Conservation (phyloP, 2,329 filamentous ascomycete genomes). For the Didymella exigua region DNA sequence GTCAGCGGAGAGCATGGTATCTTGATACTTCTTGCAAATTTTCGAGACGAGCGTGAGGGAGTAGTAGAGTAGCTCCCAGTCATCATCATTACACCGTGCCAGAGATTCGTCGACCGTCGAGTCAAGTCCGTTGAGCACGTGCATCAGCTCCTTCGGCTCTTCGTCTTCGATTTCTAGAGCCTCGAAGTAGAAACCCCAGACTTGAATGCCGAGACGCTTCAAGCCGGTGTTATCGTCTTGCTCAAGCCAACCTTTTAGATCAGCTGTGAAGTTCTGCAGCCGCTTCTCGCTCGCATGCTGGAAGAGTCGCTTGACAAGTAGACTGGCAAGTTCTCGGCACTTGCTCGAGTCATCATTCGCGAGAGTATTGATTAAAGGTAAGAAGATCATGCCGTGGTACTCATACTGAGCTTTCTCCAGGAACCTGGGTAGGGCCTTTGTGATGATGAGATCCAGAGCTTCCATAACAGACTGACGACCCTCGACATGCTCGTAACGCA, state of each 20-base stretch:
- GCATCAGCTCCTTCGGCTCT: conserved; percentile 68
- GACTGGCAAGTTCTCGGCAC: conserved; percentile 80
- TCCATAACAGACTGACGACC: conserved; percentile 94
- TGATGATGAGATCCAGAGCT: conserved; percentile 81
- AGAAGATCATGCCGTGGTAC: conserved; percentile 79
- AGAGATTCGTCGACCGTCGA: conserved; percentile 59
- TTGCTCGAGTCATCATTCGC: conserved; percentile 87
- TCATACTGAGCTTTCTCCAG: conserved; percentile 78
- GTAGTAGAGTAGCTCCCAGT: conserved; percentile 76
- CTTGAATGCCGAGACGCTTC: conserved; percentile 74
- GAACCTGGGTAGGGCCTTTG: conserved; percentile 65
- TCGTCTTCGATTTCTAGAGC: conserved; percentile 57
- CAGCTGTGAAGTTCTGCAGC: conserved; percentile 69
- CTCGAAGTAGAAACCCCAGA: conserved; percentile 84
- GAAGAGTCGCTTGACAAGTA: conserved; percentile 81
- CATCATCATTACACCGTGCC: conserved; percentile 58
- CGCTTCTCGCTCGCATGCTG: conserved; percentile 75
- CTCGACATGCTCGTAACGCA: conserved; percentile 87
- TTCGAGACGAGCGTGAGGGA: conserved; percentile 72
- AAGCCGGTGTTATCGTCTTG: conserved; percentile 75
- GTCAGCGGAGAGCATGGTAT: conserved; percentile 64
- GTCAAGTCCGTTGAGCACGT: conserved; percentile 59
- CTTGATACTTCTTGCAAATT: conserved; percentile 70
- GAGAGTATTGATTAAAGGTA: conserved; percentile 82
- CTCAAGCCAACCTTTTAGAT: conserved; percentile 77